Percentiles rank a stretch among this genome's conserved stretches.
Conservation (phyloP, 73 alveolate genomes). For the Tetrahymena borealis region DNA sequence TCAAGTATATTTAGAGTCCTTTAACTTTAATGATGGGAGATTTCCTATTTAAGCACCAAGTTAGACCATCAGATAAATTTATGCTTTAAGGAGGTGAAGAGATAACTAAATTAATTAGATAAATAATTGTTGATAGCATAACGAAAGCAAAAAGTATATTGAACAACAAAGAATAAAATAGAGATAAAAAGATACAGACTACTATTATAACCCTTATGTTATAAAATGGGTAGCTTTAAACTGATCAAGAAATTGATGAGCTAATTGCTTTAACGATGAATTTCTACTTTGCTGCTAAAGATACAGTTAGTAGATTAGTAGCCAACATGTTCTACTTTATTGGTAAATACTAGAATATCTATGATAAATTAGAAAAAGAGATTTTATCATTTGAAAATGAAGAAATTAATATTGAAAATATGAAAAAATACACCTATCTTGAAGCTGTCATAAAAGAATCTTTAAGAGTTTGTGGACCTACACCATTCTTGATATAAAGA, state of each 20-base stretch:
- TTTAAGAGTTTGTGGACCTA: neutral
- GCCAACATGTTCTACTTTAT: neutral
- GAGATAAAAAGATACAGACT: neutral
- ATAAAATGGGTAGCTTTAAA: neutral
- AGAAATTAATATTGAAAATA: neutral
- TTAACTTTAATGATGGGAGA: neutral
- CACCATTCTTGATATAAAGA: neutral
- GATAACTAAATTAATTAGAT: no score
- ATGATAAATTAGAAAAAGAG: neutral
- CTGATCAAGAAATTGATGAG: neutral
- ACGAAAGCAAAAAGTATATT: neutral
- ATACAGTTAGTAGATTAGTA: neutral
- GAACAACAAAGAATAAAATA: neutral
- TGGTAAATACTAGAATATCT: neutral
- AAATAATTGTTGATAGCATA: neutral
- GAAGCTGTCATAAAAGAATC: neutral
- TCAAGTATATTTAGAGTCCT: neutral
- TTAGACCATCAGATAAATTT: no score
- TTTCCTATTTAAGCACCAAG: neutral
- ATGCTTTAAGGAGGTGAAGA: no score
- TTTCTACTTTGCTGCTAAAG: neutral
- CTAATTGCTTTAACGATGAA: neutral
- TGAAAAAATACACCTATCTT: neutral
- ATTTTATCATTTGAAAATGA: neutral
- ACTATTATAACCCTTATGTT: neutral